Base-by-base conservation (phyloP, 2,329 filamentous ascomycete species). In the Stachybotrys echinatus region DNA sequence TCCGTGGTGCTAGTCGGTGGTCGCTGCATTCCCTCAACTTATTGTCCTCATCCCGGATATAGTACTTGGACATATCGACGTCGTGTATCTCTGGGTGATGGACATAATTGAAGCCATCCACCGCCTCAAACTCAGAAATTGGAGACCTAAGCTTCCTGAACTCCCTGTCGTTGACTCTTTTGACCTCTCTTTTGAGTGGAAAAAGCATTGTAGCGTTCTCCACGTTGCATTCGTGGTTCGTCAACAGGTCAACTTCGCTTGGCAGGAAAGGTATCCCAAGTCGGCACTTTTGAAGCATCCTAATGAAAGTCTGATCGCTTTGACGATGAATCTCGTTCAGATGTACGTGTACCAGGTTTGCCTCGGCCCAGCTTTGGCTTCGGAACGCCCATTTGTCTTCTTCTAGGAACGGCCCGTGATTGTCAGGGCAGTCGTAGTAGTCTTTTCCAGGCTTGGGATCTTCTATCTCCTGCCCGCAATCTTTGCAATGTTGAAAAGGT, bases 321-420 rank as follows among this genome's bases (percentile, higher is more conserved):
- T 86, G 82, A 4, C 83, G 74, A 57, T 83, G 79, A 4, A 85
- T 79, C 5, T 74, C 67, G 2, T 65, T 74, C 0, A 86, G 67
- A 8, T 80, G 69, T 2, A 83, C 65, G 50, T 80, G 70, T 2
- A 60, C 61, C 56, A 86, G 84, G 2, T 74, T 55, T 53, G 79
- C 79, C 42, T 76, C 65, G 12, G 65, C 52, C 83, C 83, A 87
- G 0, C 74, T 74, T 2, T 62, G 50, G 54, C 78, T 82, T 18
- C 70, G 66, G 55, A 86, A 86, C 0, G 81, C 82, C 77, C 80
- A 86, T 55, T 81, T 82, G 10, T 85, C 74, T 14, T 61, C 63
- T 21, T 80, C 74, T 5, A 57, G 50, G 49, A 70, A 80, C 0
- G 51, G 42, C 7, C 68, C 64, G 46, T 74, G 70, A 6, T 52